Percentiles rank a stretch among this genome's conserved stretches.
Evolutionary conservation across 345 rosid genomes (phyloP).

Genomic region (Syzygium aqueum): DNA sequence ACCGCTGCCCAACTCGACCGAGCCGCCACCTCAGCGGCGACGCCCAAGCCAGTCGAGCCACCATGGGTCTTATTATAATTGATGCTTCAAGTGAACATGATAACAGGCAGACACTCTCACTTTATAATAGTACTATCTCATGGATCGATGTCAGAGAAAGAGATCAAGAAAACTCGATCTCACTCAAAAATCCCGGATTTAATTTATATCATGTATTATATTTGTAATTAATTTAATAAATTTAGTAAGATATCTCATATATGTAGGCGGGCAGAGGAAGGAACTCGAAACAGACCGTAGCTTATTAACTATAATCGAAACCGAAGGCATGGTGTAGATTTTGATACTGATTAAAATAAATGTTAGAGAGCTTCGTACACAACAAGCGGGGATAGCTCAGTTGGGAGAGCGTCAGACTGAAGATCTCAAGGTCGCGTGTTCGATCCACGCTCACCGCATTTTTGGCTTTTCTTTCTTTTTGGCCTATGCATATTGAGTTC

Average conservation of each 20-base stretch:
- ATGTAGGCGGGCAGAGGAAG: neutral
- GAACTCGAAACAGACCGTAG: neutral
- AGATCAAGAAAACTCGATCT: neutral
- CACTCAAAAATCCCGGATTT: neutral
- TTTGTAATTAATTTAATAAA: neutral
- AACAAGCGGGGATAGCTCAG: slow-evolving; percentile 72
- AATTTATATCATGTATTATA: neutral
- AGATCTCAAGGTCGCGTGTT: slow-evolving; percentile 98
- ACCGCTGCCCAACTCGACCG: neutral
- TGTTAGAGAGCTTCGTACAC: fast-evolving
- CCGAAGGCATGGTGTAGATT: fast-evolving
- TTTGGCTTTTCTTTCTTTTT: neutral
- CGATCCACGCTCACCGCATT: slow-evolving; percentile 89
- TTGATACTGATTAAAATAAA: too few species aligned
- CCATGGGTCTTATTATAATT: neutral
- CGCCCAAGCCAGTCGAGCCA: neutral
- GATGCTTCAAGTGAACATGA: neutral
- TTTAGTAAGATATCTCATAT: neutral
- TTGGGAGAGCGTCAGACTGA: slow-evolving; percentile 99
- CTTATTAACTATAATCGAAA: neutral
- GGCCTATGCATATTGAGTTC: too few species aligned
- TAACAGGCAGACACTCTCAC: neutral
- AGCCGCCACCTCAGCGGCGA: neutral
- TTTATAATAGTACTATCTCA: neutral
- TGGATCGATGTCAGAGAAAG: neutral